Percentiles rank a stretch among this genome's conserved stretches.
These are phyloP conservation scores for Paramecium tetraurelia DNA, from an alignment of 73 alveolate genomes.

Conservation along the genomic window DNA sequence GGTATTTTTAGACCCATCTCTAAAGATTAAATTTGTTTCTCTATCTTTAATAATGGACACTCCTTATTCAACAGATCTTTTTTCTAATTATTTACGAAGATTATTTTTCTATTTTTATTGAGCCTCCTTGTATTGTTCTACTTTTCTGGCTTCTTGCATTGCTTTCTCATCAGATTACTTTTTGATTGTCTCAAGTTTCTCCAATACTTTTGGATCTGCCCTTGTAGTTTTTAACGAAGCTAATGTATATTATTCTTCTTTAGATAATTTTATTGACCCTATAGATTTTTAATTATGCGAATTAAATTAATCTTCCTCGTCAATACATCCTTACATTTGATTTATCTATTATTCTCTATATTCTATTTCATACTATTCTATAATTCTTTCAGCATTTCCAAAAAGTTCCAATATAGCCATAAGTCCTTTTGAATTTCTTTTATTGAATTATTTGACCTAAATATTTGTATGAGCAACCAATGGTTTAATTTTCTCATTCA, in stretches of 20 bases:
- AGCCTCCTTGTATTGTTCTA: slow-evolving; percentile 50
- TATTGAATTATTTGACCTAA: slow-evolving; percentile 63
- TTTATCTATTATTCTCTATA: slow-evolving; percentile 54
- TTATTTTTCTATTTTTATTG: slow-evolving; percentile 34
- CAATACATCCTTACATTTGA: not conserved
- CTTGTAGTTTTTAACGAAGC: slow-evolving; percentile 63
- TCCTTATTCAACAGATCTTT: slow-evolving; percentile 67
- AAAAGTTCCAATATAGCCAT: slow-evolving; percentile 69
- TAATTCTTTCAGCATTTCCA: slow-evolving; percentile 76
- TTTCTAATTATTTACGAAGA: slow-evolving; percentile 66
- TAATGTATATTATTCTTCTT: slow-evolving; percentile 51
- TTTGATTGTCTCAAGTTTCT: slow-evolving; percentile 52
- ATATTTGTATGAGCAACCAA: slow-evolving; percentile 74
- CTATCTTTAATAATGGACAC: slow-evolving; percentile 60
- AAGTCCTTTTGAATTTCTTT: slow-evolving; percentile 71
- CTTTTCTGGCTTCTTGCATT: slow-evolving; percentile 49
- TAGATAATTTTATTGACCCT: not conserved
- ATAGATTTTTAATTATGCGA: not conserved
- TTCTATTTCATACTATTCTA: slow-evolving; percentile 59
- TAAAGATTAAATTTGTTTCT: slow-evolving; percentile 58
- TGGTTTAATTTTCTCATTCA: slow-evolving; percentile 73
- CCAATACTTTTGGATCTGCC: slow-evolving; percentile 69
- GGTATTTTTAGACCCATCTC: slow-evolving; percentile 57
- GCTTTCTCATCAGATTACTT: slow-evolving; percentile 59
- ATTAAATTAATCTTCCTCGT: slow-evolving; percentile 2